A percentile compares a stretch with the other conserved stretches of the same genome.
These are phyloP conservation scores for Trebouxia sp. DNA, from an alignment of 139 green algal species.

Conservation along the genomic window DNA sequence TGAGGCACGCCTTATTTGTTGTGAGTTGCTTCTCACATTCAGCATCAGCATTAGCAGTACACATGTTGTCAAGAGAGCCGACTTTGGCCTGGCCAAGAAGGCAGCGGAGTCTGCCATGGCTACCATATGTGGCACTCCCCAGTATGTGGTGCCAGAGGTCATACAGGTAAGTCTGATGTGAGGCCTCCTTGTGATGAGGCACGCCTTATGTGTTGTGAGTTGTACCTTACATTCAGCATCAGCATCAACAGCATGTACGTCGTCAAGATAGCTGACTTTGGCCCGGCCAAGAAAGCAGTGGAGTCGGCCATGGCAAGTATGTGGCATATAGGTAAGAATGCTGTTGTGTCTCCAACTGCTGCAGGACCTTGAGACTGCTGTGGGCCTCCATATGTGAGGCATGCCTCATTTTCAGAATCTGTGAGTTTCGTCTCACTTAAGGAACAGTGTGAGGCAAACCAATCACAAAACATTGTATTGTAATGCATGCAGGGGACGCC, in stretches of 20 bases:
- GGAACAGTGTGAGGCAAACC: no score
- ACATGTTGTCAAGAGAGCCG: conserved; percentile 64
- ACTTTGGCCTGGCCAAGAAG: conserved; percentile 91
- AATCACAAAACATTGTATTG: no score
- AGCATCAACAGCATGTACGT: conserved; percentile 43
- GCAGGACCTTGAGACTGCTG: no score
- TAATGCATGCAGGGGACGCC: conserved; percentile 32
- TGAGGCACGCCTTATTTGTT: conserved; percentile 24
- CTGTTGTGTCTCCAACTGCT: conserved; percentile 34
- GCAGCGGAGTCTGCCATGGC: conserved; percentile 53
- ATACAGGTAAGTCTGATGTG: conserved; percentile 59
- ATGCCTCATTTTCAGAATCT: no score
- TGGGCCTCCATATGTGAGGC: no score
- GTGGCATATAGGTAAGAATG: conserved; percentile 71
- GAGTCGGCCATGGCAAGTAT: conserved; percentile 72
- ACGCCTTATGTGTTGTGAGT: conserved; percentile 25
- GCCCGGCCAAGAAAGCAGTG: conserved; percentile 73
- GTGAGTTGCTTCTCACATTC: not conserved
- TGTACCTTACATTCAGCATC: not conserved
- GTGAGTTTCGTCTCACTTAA: no score
- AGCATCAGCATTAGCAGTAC: conserved; percentile 38
- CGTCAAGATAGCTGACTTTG: conserved; percentile 86
- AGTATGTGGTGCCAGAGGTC: conserved; percentile 95
- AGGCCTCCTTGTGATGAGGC: not conserved
- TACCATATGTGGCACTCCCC: conserved; percentile 89